Base-by-base conservation (phyloP, 352 stramenopile species). In the Globisporangium iwayamae region DNA sequence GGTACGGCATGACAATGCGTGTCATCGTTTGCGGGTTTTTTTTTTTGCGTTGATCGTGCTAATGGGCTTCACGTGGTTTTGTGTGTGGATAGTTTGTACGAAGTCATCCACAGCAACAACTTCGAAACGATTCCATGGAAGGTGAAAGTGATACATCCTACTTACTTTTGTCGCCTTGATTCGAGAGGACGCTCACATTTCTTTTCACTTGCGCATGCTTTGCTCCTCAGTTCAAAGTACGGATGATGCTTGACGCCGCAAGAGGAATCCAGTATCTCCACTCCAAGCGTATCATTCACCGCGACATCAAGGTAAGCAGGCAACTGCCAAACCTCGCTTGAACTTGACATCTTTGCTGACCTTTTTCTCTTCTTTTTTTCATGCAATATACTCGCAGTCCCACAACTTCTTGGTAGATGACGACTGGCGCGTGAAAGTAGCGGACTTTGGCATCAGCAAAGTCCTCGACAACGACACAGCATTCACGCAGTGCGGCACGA, bases 101-200 rank as follows among this genome's bases (percentile, higher is more conserved):
- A 92, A 78, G 87, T 96, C 18, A 96, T 96, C 60, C 87, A 96
- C 74, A 86, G 78, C 69, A 90, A 85, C 69, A 93, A 94, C 63
- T 96, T 94, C 56, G 71, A 89, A 52, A 90, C 81, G n/a, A 96
- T 96, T 65, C 87, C 87, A 45, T 96, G 85, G 85, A 91, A 94
- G 84, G 87, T 96, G 7, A 41, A 41, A 20, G 18, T 47, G 41
- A 9, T 16, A 46, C 16, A 28, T 28, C 25, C 11, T 2, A 1
- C 18, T 47, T 22, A 14, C 18, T n/a, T 16, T 20, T n/a, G 22
- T 16, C 14, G 32, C 50, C 65, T 28, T 65, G n/a, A 30, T 52
- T 4, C 18, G 36, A n/a, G 7, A 30, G 39, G 14, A 56, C 13
- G 16, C 28, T 28, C 3, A 25, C 22, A 28, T 65, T 60, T 25